Evolutionary conservation across 257 asterid genomes (phyloP).

Genomic region (Solanum megistacrolobum): DNA sequence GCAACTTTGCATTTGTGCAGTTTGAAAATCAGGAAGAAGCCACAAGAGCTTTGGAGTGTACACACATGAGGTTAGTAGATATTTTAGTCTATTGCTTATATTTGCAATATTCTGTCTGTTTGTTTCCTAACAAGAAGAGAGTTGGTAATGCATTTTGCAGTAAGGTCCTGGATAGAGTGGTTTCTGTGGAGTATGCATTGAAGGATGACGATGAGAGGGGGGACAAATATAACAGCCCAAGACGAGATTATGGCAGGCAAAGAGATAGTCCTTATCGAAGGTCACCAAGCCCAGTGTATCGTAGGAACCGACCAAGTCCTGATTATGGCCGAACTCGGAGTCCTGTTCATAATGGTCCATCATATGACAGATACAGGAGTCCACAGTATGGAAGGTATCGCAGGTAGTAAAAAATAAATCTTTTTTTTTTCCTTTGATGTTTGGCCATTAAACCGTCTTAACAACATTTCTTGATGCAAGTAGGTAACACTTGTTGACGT

Average conservation of each 20-base stretch:
- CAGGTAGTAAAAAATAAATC: conserved; percentile 17
- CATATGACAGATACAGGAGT: conserved; percentile 40
- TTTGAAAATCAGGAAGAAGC: conserved; percentile 92
- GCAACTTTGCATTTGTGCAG: conserved; percentile 92
- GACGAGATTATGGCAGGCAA: conserved; percentile 51
- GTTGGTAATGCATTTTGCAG: conserved; percentile 27
- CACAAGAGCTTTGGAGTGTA: conserved; percentile 79
- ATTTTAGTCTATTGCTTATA: neutral
- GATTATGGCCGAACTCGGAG: conserved; percentile 37
- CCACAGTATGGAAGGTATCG: conserved; percentile 64
- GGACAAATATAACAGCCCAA: conserved; percentile 43
- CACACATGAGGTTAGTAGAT: conserved; percentile 68
- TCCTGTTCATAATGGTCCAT: conserved; percentile 31
- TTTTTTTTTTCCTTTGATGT: neutral
- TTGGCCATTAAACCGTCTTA: neutral
- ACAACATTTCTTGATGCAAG: neutral
- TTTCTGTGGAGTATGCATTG: conserved; percentile 87
- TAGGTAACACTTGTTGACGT: neutral
- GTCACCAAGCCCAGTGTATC: conserved; percentile 58
- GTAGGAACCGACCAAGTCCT: conserved; percentile 67
- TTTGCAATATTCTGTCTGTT: neutral
- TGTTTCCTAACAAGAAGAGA: neutral
- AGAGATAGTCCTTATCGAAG: conserved; percentile 46
- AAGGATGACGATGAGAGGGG: conserved; percentile 85
- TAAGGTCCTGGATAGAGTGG: conserved; percentile 76